These are phyloP conservation scores for Kodamaea sagamina DNA, from an alignment of 805 yeast species.

Conservation along the genomic window DNA sequence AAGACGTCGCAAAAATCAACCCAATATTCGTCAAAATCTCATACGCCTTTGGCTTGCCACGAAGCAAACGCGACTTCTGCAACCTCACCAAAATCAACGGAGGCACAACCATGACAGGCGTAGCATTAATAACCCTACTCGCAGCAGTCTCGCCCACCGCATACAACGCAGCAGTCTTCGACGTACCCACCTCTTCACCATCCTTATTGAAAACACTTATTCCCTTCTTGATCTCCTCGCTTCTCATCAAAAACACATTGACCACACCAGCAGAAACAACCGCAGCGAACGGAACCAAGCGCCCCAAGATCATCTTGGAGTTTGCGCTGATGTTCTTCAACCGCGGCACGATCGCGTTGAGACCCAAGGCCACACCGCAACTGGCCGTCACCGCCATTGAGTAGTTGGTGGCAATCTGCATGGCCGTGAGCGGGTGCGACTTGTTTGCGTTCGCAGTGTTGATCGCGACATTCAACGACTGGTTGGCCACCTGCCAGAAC, in stretches of 20 bases:
- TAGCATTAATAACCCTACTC: conserved; percentile 91
- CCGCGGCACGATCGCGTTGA: conserved; percentile 87
- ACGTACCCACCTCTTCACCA: conserved; percentile 63
- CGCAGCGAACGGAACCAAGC: conserved; percentile 97
- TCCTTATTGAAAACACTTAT: conserved; percentile 66
- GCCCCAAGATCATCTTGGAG: conserved; percentile 70
- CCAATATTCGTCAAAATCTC: conserved; percentile 82
- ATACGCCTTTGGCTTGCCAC: conserved; percentile 62
- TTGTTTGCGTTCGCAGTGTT: conserved; percentile 96
- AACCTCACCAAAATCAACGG: conserved; percentile 79
- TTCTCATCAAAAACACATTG: conserved; percentile 95
- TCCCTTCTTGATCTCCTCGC: conserved; percentile 88
- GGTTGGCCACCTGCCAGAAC: conserved; percentile 98
- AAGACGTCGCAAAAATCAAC: conserved; percentile 79
- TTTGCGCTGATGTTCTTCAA: conserved; percentile 67
- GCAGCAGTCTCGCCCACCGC: conserved; percentile 98
- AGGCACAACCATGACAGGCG: conserved; percentile 97
- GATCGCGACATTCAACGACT: conserved; percentile 93
- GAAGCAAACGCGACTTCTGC: conserved; percentile 64
- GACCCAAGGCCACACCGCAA: conserved; percentile 92
- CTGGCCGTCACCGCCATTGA: conserved; percentile 90
- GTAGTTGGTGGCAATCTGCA: conserved; percentile 78
- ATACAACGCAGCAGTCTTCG: conserved; percentile 81
- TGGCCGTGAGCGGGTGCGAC: conserved; percentile 82
- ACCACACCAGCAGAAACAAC: conserved; percentile 97